These are phyloP conservation scores for Cercospora sesami DNA, from an alignment of 2,329 filamentous ascomycete genomes.

Conservation along the genomic window DNA sequence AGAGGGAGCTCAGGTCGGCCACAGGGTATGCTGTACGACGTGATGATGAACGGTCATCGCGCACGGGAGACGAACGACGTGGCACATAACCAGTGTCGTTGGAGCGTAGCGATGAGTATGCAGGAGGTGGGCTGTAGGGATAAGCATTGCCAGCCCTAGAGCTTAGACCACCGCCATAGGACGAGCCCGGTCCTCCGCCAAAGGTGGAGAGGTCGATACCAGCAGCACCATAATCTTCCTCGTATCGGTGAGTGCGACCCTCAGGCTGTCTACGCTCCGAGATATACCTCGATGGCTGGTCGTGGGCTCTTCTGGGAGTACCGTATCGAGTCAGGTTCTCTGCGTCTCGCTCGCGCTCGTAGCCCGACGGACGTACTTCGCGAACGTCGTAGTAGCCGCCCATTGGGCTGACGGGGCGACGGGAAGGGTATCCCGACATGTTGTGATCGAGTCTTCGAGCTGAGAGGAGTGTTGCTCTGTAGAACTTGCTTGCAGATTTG, in stretches of 20 bases:
- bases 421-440: slow-evolving; percentile 9
- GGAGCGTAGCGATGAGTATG: neutral
- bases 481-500: neutral
- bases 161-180: neutral
- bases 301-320: neutral
- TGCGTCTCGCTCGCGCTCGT: neutral
- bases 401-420: slow-evolving; percentile 6
- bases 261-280: slow-evolving; percentile 4
- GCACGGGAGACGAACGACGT: neutral
- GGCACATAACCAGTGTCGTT: neutral
- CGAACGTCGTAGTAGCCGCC: slow-evolving; percentile 10
- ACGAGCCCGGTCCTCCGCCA: neutral
- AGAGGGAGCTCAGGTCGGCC: neutral
- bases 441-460: neutral
- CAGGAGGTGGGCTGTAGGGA: neutral
- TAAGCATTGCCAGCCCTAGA: neutral
- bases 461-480: neutral
- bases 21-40: neutral
- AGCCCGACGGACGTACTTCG: neutral
- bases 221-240: slow-evolving; percentile 5
- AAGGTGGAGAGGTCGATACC: slow-evolving; percentile 5
- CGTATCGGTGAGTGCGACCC: slow-evolving; percentile 1
- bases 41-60: neutral
- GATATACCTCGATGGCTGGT: neutral
- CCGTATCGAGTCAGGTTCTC: slow-evolving; percentile 8